These are phyloP conservation scores for Trypanosoma platydactyli DNA, from an alignment of 208 protist species.

Conservation along the genomic window DNA sequence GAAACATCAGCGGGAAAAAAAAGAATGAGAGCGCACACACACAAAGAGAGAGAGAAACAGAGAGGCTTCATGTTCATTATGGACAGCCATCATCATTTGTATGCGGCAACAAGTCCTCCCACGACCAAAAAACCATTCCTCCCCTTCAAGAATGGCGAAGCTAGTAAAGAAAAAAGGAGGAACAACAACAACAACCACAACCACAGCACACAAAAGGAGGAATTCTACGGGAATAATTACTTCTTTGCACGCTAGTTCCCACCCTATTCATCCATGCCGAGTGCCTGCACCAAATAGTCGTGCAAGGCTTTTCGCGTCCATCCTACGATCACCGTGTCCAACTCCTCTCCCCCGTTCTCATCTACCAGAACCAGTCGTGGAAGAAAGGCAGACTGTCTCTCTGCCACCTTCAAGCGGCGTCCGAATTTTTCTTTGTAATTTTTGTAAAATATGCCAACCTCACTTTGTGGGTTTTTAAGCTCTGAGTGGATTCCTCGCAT, in stretches of 20 bases:
- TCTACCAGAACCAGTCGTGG: constrained; percentile 17
- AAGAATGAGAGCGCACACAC: too few relatives aligned
- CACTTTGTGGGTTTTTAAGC: constrained; percentile 9
- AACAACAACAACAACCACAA: not conserved
- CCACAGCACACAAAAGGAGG: constrained; percentile 5
- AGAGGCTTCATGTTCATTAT: too few relatives aligned
- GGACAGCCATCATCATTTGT: too few relatives aligned
- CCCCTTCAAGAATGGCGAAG: constrained; percentile 1
- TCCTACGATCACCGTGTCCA: constrained; percentile 27
- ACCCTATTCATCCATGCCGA: constrained; percentile 9
- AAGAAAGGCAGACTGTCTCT: not conserved
- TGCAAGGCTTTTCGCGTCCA: constrained; percentile 35
- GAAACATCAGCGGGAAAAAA: constrained; percentile 6
- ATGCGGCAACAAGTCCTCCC: too few relatives aligned
- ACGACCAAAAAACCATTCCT: too few relatives aligned
- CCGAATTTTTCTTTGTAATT: constrained; percentile 20
- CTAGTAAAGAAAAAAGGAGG: constrained; percentile 7
- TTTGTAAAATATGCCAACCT: constrained; percentile 24
- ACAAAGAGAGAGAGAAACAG: constrained; percentile 22
- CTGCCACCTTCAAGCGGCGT: constrained; percentile 3
- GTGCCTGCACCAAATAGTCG: constrained; percentile 26
- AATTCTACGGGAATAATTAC: constrained; percentile 6
- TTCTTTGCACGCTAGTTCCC: not conserved
- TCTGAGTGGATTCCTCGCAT: not conserved
- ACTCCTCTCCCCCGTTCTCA: constrained; percentile 16